Conservation (phyloP, 495 filamentous ascomycete genomes). For the Viridothelium virens region DNA sequence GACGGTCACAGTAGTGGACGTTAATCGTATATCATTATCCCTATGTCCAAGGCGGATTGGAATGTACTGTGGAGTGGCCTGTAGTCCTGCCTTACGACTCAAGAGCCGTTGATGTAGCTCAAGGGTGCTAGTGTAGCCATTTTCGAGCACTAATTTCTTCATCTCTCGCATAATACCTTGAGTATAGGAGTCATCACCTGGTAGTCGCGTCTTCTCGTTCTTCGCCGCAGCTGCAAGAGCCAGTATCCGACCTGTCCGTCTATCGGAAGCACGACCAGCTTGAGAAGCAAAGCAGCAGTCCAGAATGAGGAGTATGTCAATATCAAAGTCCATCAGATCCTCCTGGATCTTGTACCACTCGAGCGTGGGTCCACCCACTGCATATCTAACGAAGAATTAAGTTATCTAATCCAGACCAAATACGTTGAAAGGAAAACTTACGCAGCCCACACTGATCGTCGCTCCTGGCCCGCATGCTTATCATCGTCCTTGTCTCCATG, state of each 20-base stretch:
- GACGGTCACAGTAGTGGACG: background rate
- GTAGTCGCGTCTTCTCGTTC: background rate
- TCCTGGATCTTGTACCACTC: slow-evolving; percentile 6
- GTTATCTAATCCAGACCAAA: background rate
- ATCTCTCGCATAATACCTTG: background rate
- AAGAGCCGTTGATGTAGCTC: background rate
- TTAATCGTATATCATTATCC: background rate
- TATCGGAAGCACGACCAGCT: background rate
- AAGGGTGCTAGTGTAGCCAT: background rate
- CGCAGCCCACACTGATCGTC: slow-evolving; percentile 1
- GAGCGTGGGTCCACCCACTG: background rate
- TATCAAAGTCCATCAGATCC: background rate
- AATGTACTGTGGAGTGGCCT: background rate
- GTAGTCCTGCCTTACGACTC: background rate
- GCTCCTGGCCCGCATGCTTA: background rate
- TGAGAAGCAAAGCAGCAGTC: slow-evolving; percentile 3
- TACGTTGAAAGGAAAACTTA: background rate
- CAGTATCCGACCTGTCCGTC: background rate
- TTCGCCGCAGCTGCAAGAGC: background rate
- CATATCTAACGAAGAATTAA: background rate
- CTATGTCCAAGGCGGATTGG: background rate
- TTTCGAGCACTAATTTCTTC: background rate
- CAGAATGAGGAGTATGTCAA: background rate
- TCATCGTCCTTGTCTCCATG: slow-evolving; percentile 7
- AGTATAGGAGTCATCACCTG: background rate